phyloP scores from a whole-genome alignment of 345 rosid genomes.

The Mallotus nudiflorus region DNA sequence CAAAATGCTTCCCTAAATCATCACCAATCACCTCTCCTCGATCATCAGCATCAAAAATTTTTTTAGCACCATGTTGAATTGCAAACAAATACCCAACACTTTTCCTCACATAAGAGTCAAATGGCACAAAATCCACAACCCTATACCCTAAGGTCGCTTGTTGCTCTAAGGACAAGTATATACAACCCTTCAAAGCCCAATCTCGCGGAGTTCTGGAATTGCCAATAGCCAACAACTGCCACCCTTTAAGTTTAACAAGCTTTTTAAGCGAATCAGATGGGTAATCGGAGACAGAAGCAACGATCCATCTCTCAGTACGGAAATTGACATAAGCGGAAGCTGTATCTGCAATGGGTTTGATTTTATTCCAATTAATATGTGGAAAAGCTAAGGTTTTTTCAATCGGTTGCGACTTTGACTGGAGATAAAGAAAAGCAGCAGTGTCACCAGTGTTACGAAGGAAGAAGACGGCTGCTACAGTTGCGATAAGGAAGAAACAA shows the following conservation, averaged over 20 bases:
- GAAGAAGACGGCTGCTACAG: constrained; percentile 65
- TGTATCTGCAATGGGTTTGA: constrained; percentile 50
- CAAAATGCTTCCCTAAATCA: constrained; percentile 86
- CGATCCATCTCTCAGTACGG: constrained; percentile 82
- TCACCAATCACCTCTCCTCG: constrained; percentile 85
- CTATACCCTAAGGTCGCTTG: constrained; percentile 82
- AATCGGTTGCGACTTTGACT: constrained; percentile 55
- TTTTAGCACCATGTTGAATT: constrained; percentile 93
- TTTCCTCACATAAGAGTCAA: constrained; percentile 82
- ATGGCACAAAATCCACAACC: constrained; percentile 78
- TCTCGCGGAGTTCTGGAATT: constrained; percentile 78
- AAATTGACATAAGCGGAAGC: constrained; percentile 67
- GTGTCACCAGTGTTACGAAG: constrained; percentile 65
- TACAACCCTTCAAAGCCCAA: constrained; percentile 88
- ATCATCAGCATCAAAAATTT: constrained; percentile 91
- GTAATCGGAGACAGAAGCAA: constrained; percentile 74
- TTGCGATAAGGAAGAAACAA: constrained; percentile 47
- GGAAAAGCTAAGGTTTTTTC: constrained; percentile 57
- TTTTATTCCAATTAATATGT: constrained; percentile 67
- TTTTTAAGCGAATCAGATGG: constrained; percentile 67
- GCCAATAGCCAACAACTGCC: constrained; percentile 93
- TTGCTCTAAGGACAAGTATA: constrained; percentile 77
- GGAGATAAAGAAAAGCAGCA: constrained; percentile 64
- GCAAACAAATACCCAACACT: constrained; percentile 92
- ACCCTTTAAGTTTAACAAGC: constrained; percentile 73